Conservation (phyloP, 257 asterid species). For the Solanum virginianum region DNA sequence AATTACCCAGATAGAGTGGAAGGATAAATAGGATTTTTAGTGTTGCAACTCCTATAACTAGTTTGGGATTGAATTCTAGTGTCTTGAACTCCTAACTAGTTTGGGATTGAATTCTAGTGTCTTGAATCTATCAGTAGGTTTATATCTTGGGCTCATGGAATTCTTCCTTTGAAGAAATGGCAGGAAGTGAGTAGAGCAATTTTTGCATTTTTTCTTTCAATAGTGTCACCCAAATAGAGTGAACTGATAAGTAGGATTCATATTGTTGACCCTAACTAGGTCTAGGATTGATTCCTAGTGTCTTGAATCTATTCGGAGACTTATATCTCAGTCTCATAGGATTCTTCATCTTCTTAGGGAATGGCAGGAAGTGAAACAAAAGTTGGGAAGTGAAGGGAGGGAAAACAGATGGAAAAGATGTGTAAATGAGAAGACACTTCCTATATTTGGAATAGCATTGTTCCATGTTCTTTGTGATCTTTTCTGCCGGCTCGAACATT, state of each 20-base stretch:
- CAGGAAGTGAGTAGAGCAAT: background rate
- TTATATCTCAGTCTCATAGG: background rate
- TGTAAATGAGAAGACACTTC: too few relatives aligned
- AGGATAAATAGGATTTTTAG: background rate
- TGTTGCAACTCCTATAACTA: background rate
- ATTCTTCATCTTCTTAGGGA: too few relatives aligned
- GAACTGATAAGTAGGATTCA: background rate
- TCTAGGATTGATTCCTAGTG: background rate
- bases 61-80: background rate
- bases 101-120: background rate
- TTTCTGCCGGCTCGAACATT: background rate
- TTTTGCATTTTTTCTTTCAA: background rate
- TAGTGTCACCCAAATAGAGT: background rate
- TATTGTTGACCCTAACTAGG: background rate
- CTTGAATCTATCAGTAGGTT: background rate
- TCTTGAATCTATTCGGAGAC: background rate
- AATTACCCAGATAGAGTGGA: background rate
- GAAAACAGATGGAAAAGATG: background rate
- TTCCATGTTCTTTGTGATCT: background rate
- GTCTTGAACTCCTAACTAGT: background rate
- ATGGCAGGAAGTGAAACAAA: background rate
- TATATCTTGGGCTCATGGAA: background rate
- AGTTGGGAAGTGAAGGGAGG: background rate
- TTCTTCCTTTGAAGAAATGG: background rate
- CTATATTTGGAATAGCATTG: background rate